Conservation (phyloP, 2,329 filamentous ascomycete species). For the Raffaelea albimanens region DNA sequence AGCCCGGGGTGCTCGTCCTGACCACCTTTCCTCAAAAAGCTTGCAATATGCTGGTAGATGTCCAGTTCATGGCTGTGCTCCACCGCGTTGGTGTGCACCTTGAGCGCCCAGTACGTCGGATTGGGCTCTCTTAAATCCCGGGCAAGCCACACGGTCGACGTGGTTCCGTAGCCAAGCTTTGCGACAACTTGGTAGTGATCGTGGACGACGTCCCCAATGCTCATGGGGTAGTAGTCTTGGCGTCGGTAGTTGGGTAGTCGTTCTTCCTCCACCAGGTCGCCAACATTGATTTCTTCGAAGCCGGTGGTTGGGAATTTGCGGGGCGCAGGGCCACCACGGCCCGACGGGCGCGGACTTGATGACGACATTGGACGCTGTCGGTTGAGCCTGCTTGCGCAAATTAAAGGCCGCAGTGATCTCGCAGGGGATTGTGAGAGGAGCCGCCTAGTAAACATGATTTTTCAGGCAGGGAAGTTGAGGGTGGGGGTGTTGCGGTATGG, state of each 20-base stretch:
- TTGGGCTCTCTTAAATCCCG: slow-evolving; percentile 11
- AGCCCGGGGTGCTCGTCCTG: slow-evolving; percentile 18
- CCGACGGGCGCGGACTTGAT: too few relatives aligned
- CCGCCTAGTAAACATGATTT: too few relatives aligned
- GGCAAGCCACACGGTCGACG: slow-evolving; percentile 16
- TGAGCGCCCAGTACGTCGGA: slow-evolving; percentile 22
- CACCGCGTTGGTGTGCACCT: slow-evolving; percentile 20
- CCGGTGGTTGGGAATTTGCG: slow-evolving; percentile 6
- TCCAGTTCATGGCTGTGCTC: slow-evolving; percentile 1
- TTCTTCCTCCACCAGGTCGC: slow-evolving; percentile 22
- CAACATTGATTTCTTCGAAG: slow-evolving; percentile 6
- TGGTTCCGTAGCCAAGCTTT: slow-evolving; percentile 16
- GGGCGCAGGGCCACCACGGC: background rate
- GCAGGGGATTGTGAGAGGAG: too few relatives aligned
- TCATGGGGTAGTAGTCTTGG: slow-evolving; percentile 13
- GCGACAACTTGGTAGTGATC: slow-evolving; percentile 15
- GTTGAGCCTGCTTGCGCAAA: too few relatives aligned
- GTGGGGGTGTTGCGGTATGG: too few relatives aligned
- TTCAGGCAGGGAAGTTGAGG: too few relatives aligned
- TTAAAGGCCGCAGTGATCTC: too few relatives aligned
- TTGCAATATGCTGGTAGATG: slow-evolving; percentile 1
- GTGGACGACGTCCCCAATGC: slow-evolving; percentile 12
- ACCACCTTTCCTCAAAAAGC: background rate
- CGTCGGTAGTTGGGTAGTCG: slow-evolving; percentile 11
- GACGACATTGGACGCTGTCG: too few relatives aligned